Percentiles rank a stretch among this genome's conserved stretches.
These are phyloP conservation scores for Cercospora zeae-maydis DNA, from an alignment of 2,329 filamentous ascomycete species.

Conservation along the genomic window DNA sequence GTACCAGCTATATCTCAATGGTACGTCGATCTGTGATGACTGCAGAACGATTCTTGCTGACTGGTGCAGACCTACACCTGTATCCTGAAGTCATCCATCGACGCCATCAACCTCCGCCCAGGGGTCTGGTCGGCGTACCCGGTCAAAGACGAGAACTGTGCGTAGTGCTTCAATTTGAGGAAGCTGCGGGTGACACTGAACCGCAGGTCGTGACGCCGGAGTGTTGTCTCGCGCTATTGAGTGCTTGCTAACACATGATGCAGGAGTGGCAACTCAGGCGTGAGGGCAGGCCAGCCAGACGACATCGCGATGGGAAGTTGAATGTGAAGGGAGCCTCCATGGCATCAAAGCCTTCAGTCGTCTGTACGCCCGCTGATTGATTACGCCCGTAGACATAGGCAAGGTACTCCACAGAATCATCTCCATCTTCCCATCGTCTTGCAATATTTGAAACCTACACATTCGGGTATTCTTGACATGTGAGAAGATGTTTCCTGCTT, in stretches of 20 bases:
- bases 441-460: background rate
- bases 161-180: background rate
- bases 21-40: background rate
- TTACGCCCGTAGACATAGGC: background rate
- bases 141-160: slow-evolving; percentile 2
- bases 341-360: background rate
- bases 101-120: slow-evolving; percentile 6
- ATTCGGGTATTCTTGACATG: background rate
- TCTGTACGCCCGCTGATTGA: background rate
- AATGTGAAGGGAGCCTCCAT: background rate
- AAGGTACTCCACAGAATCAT: background rate
- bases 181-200: background rate
- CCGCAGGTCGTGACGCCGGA: background rate
- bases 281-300: background rate
- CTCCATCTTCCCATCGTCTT: background rate
- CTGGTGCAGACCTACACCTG: background rate
- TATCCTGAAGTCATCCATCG: slow-evolving; percentile 2
- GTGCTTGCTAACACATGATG: background rate
- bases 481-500: background rate
- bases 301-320: background rate
- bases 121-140: slow-evolving; percentile 7
- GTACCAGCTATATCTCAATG: slow-evolving; percentile 9
- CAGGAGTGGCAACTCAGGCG: background rate
- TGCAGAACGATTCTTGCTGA: background rate
- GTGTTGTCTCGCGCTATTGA: background rate